Evolutionary conservation across 2,329 filamentous ascomycete genomes (phyloP), one percentile per base, ranked within the genome.

Genomic region (Dactylellina parvicollis): DNA sequence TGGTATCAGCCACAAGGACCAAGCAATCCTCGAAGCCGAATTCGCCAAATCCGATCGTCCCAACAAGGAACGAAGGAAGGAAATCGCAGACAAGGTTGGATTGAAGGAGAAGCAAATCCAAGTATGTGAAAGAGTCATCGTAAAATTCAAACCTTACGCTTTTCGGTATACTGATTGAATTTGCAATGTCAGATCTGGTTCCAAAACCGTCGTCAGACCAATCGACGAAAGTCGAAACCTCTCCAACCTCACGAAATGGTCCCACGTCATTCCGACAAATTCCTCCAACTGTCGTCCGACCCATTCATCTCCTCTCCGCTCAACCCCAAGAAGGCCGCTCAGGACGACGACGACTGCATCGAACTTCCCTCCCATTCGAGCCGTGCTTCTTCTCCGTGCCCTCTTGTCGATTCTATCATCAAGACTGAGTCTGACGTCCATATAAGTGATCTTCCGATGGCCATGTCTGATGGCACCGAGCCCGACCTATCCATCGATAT

Each of bases 101-200:
- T 76, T 78, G 74, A 75, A 77, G n/a, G 77, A 78, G 61, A 78
- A 78, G 46, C 76, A 78, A 75, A 76, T 78, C 16, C 77, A 78
- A 76, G 77, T 78, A 72, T 69, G 59, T 9, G 20, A 18, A 44
- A 34, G 26, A 52, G 38, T 66, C 54, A 30, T 42, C 16, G 16
- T 30, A 16, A 22, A n/a, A 44, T 44, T 34, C 22, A 12, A 9
- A 8, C 22, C 34, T 57, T 44, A 60, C 47, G 24, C 46, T 44
- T 52, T 50, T 61, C 70, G 64, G 55, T 61, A 55, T 55, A 61
- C 50, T 34, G 16, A 46, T 30, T 47, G 34, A 46, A 46, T 49
- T 54, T 47, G 56, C 18, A 4, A 30, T 20, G 30, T 16, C 38
- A 78, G 77, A 78, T 78, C 56, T 78, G 77, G 77, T 78, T 78